Evolutionary conservation across 164 flowering plant genomes (phyloP), one percentile per base, ranked within the genome.

Genomic region (Saururus chinensis): DNA sequence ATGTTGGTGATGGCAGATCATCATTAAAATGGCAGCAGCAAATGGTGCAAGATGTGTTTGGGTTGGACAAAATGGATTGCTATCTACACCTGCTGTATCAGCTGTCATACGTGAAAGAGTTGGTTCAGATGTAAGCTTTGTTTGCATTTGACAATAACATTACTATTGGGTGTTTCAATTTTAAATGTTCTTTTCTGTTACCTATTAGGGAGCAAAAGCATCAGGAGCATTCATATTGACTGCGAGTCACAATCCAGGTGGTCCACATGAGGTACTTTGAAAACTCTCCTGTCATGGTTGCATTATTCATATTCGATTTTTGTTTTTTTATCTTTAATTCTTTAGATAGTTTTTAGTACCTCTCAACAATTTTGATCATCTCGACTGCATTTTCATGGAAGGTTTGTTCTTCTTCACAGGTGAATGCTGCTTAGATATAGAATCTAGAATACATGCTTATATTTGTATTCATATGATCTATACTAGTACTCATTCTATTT

Each of bases 181-280:
- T 23, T 26, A 23, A 21, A 19, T 51, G 4, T 30, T 40, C 26
- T 26, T 11, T 20, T 53, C 21, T 59, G 55, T 53, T 49, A 7
- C 61, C 65, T 60, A 19, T 60, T 80, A 95, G 96, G 96, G 96
- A 69, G 84, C 96, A 41, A 85, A 77, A 72, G 92, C 97, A 54
- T 68, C 84, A 40, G 99, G 99, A 51, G 86, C 84, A 62, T 95
- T 95, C 69, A 95, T 95, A 64, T 74, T 95, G 81, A 95, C 97
- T 19, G 97, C 99, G 60, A 95, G 99, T 77, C 99, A 95, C 75
- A 95, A 95, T 74, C 99, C 99, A 10, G 99, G 99, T 53, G 99
- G 99, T 51, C 97, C 97, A 20, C 41, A 71, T 76, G 99, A 91
- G 96, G 97, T 87, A 60, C 14, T 45, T 45, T 45, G 11, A 17